Evolutionary conservation across 2,329 filamentous ascomycete genomes (phyloP).

Genomic region (Beauveria varroae): DNA sequence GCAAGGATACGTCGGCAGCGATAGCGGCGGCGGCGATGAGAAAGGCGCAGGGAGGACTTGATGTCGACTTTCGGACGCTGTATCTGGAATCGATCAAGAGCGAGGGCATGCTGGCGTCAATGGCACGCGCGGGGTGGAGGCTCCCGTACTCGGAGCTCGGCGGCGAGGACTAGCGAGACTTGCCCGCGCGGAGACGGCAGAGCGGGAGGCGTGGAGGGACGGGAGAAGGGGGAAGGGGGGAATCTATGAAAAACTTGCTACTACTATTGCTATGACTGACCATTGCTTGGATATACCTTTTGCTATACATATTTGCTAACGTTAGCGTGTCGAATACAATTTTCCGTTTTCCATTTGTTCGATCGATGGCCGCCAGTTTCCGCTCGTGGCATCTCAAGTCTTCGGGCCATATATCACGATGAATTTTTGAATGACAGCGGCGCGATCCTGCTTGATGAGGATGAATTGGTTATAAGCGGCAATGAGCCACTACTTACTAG

Average conservation of each 20-base stretch:
- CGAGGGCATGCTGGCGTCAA: not conserved
- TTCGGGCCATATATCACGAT: too few relatives aligned
- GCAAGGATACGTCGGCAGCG: not conserved
- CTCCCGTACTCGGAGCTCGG: not conserved
- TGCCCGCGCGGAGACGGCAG: not conserved
- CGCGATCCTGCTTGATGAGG: too few relatives aligned
- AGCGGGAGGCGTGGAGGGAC: too few relatives aligned
- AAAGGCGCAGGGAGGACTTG: not conserved
- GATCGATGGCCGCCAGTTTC: too few relatives aligned
- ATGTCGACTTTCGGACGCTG: not conserved
- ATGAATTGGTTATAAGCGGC: too few relatives aligned
- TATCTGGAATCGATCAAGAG: not conserved
- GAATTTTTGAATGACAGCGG: too few relatives aligned
- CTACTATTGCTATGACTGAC: not conserved
- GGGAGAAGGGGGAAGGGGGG: not conserved
- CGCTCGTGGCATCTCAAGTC: too few relatives aligned
- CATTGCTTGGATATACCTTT: too few relatives aligned
- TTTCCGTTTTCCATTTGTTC: too few relatives aligned
- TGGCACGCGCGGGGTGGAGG: not conserved
- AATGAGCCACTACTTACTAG: too few relatives aligned
- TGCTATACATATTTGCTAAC: too few relatives aligned
- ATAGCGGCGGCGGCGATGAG: not conserved
- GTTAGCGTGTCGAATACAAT: too few relatives aligned
- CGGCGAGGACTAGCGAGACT: not conserved
- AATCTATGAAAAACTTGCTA: not conserved